These are phyloP conservation scores for Gillenia trifoliata DNA, from an alignment of 306 rosid genomes.

Conservation along the genomic window DNA sequence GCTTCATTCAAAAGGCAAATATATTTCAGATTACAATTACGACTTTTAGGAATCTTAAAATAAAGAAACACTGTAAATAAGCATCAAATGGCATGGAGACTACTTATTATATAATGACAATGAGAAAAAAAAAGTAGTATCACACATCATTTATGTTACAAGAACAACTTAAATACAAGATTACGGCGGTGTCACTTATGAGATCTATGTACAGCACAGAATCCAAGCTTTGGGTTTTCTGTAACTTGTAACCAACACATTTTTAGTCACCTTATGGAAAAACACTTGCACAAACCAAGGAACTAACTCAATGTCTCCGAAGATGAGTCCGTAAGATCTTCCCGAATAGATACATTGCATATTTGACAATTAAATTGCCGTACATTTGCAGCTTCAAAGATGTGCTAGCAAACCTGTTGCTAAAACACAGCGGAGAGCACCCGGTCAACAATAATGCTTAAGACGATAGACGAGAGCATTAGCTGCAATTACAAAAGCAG, in stretches of 20 bases:
- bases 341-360: constrained; percentile 23
- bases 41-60: constrained; percentile 37
- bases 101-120: constrained; percentile 33
- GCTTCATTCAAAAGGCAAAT: constrained; percentile 28
- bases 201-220: constrained; percentile 71
- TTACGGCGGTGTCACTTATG: constrained; percentile 45
- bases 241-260: constrained; percentile 47
- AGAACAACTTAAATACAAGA: constrained; percentile 55
- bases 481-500: neutral
- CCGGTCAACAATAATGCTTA: constrained; percentile 19
- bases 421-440: constrained; percentile 29
- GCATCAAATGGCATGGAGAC: constrained; percentile 32
- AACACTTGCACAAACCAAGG: constrained; percentile 44
- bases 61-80: constrained; percentile 31
- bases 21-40: constrained; percentile 32
- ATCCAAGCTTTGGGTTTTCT: constrained; percentile 54
- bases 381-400: constrained; percentile 36
- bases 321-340: constrained; percentile 34
- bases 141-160: constrained; percentile 52
- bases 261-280: constrained; percentile 59
- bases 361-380: constrained; percentile 35
- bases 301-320: constrained; percentile 44
- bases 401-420: constrained; percentile 32
- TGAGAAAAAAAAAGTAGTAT: constrained; percentile 25
- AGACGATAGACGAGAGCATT: neutral